Evolutionary conservation across 2,329 filamentous ascomycete species (phyloP).

Genomic region (Fusarium euwallaceae): DNA sequence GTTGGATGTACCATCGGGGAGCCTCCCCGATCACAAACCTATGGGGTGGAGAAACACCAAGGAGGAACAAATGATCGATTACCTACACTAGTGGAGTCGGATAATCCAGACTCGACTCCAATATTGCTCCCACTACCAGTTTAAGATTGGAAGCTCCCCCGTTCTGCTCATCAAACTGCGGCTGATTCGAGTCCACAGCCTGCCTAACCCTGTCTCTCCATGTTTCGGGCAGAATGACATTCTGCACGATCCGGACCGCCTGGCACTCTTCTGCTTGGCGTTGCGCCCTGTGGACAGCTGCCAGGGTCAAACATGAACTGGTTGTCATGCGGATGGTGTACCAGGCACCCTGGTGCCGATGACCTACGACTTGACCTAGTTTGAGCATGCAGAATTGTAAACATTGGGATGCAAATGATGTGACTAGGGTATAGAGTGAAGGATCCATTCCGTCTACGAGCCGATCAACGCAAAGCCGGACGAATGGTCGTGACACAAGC

Average conservation of each 20-base stretch:
- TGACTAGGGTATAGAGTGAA: neutral
- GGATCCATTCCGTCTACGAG: neutral
- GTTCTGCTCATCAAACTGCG: neutral
- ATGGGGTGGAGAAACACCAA: neutral
- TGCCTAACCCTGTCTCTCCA: neutral
- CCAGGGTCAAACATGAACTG: neutral
- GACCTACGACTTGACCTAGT: neutral
- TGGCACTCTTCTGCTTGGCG: neutral
- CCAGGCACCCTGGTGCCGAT: neutral
- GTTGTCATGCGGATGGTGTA: neutral
- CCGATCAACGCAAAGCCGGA: conserved; percentile 5
- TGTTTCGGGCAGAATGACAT: neutral
- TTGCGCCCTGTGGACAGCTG: neutral
- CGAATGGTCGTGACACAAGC: conserved; percentile 6
- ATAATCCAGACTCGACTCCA: neutral
- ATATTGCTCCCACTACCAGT: neutral
- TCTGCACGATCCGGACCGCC: neutral
- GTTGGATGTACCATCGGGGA: neutral
- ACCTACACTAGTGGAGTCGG: neutral
- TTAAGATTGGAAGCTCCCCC: neutral
- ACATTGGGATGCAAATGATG: neutral
- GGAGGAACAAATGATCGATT: neutral
- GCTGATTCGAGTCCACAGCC: neutral
- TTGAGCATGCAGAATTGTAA: neutral
- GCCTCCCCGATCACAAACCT: neutral